Evolutionary conservation across 1,284 basidiomycete species (phyloP), one percentile per base, ranked within the genome.

Genomic region (Ustilago hordei): DNA sequence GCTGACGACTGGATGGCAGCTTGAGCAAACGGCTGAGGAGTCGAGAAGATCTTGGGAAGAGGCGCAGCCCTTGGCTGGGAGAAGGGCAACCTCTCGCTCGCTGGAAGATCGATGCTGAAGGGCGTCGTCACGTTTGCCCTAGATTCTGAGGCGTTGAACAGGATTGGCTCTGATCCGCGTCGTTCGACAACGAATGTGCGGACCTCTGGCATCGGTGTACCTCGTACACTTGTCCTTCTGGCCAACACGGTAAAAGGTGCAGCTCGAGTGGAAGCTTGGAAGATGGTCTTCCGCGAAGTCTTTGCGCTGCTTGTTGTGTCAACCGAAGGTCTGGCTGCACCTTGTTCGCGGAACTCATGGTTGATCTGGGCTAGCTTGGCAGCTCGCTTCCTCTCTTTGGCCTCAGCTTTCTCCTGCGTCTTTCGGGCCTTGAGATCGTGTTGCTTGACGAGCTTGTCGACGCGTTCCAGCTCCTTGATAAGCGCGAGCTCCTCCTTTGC

Each of bases 401-500:
- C 67, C 28, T 64, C 43, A 3, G 48, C 60, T 55, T 78, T 67
- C 45, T 78, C 64, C 15, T 55, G 53, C 15, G 56, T 66, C 56
- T 76, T 80, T 8, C 50, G 41, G 12, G 70, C 61, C 58, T 78
- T 80, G 43, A 55, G 34, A 32, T 82, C 81, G 57, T 82, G 80
- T 59, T 78, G 61, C 41, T 69, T 64, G 23, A 82, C 81, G 54
- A 82, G 67, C 50, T 57, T 60, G 38, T 81, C 75, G 9, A 81
- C 56, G 3, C 60, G 59, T 36, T 78, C 75, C 23, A 80, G 58
- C 35, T 82, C 69, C 39, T 76, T 75, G 53, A 81, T 80, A 11
- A 82, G 67, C 0, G 74, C 70, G 15, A 68, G 43, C 41, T 82
- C 81, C 54, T 81, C 69, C 43, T 82, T 82, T 9, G 63, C 68